A percentile compares a stretch with the other conserved stretches of the same genome.
Evolutionary conservation across 1,284 basidiomycete species (phyloP).

Genomic region (Wallemia hederae): DNA sequence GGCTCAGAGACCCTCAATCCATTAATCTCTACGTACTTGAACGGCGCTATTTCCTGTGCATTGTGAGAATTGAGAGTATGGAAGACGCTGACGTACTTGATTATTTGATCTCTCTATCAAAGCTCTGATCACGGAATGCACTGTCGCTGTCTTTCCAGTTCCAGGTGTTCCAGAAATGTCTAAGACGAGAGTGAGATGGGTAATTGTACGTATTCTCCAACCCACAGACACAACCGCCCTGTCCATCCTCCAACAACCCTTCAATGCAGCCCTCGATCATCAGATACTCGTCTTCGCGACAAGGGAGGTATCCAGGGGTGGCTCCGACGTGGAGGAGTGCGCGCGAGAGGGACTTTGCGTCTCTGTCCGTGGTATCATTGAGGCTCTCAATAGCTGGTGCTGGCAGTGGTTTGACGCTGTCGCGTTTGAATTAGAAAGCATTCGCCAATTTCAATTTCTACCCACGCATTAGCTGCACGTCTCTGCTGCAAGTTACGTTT

Average conservation of each 20-base stretch:
- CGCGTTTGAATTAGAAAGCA: slow-evolving; percentile 15
- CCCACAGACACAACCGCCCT: slow-evolving; percentile 82
- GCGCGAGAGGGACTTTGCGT: slow-evolving; percentile 59
- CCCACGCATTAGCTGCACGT: slow-evolving; percentile 9
- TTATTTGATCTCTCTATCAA: slow-evolving; percentile 57
- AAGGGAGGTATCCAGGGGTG: slow-evolving; percentile 66
- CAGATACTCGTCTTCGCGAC: slow-evolving; percentile 61
- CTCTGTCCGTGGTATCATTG: slow-evolving; percentile 26
- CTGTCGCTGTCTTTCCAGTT: slow-evolving; percentile 93
- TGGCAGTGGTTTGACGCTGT: slow-evolving; percentile 10
- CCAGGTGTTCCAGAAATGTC: slow-evolving; percentile 94
- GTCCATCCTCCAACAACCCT: slow-evolving; percentile 66
- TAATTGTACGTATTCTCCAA: slow-evolving; percentile 6
- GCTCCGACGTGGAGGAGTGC: slow-evolving; percentile 75
- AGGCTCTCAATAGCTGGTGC: background rate
- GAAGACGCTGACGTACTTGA: slow-evolving; percentile 24
- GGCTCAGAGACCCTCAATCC: slow-evolving; percentile 77
- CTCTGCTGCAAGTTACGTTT: slow-evolving; percentile 13
- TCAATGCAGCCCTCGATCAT: slow-evolving; percentile 48
- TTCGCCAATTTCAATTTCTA: slow-evolving; percentile 9
- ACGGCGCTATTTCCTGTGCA: slow-evolving; percentile 54
- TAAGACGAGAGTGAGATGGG: slow-evolving; percentile 13
- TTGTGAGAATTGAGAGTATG: background rate
- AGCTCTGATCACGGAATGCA: slow-evolving; percentile 66
- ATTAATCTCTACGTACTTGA: slow-evolving; percentile 94